These are phyloP conservation scores for Cenchrus fungigraminus DNA, from an alignment of 176 grass and related monocot species.

Conservation along the genomic window DNA sequence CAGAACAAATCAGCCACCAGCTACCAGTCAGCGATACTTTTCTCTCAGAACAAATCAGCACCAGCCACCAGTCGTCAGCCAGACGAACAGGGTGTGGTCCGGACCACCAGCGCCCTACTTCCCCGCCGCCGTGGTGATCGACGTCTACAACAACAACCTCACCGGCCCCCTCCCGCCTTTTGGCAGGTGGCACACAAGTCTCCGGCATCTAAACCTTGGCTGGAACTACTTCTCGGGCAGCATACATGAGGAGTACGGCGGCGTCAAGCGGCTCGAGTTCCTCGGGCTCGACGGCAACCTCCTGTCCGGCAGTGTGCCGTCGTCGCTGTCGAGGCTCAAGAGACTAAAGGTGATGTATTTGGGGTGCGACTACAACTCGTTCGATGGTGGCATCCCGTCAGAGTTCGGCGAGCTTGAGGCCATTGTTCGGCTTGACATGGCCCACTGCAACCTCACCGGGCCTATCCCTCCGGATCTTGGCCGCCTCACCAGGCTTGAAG, in stretches of 20 bases:
- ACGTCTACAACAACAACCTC: constrained; percentile 76
- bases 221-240: constrained; percentile 66
- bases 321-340: constrained; percentile 35
- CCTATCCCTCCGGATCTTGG: constrained; percentile 46
- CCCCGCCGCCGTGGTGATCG: constrained; percentile 42
- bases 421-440: constrained; percentile 42
- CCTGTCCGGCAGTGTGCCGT: constrained; percentile 52
- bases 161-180: constrained; percentile 55
- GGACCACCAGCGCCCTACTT: constrained; percentile 30
- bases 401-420: constrained; percentile 44
- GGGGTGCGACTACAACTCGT: constrained; percentile 57
- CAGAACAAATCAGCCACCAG: too few species aligned
- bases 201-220: constrained; percentile 64
- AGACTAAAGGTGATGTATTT: constrained; percentile 48
- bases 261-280: constrained; percentile 50
- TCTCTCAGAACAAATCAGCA: too few species aligned
- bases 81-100: too few species aligned
- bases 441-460: constrained; percentile 41
- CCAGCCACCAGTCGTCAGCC: too few species aligned
- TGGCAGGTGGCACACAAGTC: neutral
- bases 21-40: too few species aligned
- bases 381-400: constrained; percentile 67
- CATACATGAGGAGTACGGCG: constrained; percentile 54
- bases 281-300: constrained; percentile 62
- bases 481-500: constrained; percentile 28